Percentiles rank a stretch among this genome's conserved stretches.
phyloP scores from a whole-genome alignment of 1,139 yeast species.

The Taphrina betulina region DNA sequence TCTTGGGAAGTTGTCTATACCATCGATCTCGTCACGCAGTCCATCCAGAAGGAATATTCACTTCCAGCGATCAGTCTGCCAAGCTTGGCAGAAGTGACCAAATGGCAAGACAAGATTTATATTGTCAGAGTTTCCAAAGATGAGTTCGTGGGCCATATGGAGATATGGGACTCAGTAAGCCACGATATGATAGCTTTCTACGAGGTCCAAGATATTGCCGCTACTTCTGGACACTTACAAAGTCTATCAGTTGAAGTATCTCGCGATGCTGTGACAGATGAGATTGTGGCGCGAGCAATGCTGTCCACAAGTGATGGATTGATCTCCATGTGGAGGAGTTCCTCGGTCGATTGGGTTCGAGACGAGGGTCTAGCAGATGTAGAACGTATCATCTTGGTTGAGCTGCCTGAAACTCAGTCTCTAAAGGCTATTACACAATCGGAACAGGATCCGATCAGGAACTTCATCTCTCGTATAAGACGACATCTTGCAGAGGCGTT shows the following conservation, averaged over 20 bases:
- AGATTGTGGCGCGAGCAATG: slow-evolving; percentile 14
- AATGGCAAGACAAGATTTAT: neutral
- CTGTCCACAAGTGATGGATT: slow-evolving; percentile 19
- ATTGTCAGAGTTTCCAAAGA: neutral
- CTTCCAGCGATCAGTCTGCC: neutral
- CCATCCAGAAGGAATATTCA: neutral
- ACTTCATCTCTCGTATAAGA: slow-evolving; percentile 49
- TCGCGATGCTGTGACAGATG: neutral
- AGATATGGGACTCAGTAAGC: neutral
- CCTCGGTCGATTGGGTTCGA: slow-evolving; percentile 47
- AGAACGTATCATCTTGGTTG: slow-evolving; percentile 48
- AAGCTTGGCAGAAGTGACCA: neutral
- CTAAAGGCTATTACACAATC: slow-evolving; percentile 49
- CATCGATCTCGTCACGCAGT: neutral
- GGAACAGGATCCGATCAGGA: slow-evolving; percentile 46
- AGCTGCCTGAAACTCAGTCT: slow-evolving; percentile 45
- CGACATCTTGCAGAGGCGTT: slow-evolving; percentile 46
- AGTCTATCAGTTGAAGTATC: slow-evolving; percentile 6
- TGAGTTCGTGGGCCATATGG: neutral
- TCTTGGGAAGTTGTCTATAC: neutral
- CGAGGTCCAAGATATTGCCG: neutral
- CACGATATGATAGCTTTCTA: neutral
- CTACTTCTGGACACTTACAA: neutral
- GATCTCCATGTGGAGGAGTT: slow-evolving; percentile 20
- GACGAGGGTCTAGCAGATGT: slow-evolving; percentile 52